These are phyloP conservation scores for Trichoderma polysporum DNA, from an alignment of 2,329 filamentous ascomycete genomes.

Conservation along the genomic window DNA sequence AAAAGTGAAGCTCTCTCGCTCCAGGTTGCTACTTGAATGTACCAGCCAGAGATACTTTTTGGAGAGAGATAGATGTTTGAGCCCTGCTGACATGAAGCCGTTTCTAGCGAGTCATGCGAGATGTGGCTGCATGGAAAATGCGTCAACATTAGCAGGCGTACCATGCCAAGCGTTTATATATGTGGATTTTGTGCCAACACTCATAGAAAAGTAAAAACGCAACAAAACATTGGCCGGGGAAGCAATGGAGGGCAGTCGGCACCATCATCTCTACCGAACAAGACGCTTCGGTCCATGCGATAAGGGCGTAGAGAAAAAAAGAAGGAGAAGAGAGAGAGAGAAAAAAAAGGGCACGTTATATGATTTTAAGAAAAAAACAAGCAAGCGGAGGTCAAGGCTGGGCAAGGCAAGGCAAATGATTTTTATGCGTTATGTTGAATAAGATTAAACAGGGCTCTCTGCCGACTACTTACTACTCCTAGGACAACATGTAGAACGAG, in stretches of 20 bases:
- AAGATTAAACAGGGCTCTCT: constrained; percentile 27
- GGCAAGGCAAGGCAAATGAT: constrained; percentile 21
- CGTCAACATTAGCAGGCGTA: constrained; percentile 57
- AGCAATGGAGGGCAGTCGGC: constrained; percentile 28
- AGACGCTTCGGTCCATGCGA: constrained; percentile 45
- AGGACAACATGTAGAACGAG: constrained; percentile 23
- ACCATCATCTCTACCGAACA: constrained; percentile 44
- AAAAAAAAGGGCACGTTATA: constrained; percentile 14
- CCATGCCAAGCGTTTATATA: constrained; percentile 61
- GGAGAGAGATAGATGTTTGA: neutral
- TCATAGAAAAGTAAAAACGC: constrained; percentile 49
- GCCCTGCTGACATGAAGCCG: neutral
- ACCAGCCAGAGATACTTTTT: neutral
- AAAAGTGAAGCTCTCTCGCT: neutral
- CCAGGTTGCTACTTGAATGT: neutral
- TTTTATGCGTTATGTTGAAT: constrained; percentile 22
- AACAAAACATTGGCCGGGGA: constrained; percentile 44
- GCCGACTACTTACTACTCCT: constrained; percentile 21
- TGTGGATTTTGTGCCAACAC: constrained; percentile 64
- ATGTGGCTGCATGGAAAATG: constrained; percentile 65
- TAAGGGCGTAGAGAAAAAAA: constrained; percentile 26
- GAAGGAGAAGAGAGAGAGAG: constrained; percentile 16
- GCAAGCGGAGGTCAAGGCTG: constrained; percentile 23
- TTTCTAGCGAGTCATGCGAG: constrained; percentile 60
- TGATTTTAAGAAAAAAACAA: constrained; percentile 24